Conservation (phyloP, 345 rosid genomes). For the Boechera divaricarpa region DNA sequence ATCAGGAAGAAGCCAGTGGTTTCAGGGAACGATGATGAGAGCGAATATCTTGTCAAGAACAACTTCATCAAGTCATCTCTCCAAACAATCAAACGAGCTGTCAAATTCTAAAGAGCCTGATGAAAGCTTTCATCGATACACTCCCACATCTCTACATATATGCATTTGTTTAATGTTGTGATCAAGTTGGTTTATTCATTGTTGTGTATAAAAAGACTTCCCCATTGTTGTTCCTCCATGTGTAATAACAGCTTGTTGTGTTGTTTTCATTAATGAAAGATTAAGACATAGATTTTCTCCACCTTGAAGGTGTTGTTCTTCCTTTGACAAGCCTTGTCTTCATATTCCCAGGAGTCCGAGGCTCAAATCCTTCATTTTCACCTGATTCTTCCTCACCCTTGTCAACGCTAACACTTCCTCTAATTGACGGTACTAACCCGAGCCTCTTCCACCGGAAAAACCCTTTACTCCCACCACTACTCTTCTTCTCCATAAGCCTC, state of each 20-base stretch:
- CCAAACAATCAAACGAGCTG: constrained; percentile 72
- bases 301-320: constrained; percentile 57
- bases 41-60: constrained; percentile 55
- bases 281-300: constrained; percentile 71
- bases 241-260: constrained; percentile 62
- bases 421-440: constrained; percentile 57
- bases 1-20: constrained; percentile 80
- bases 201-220: constrained; percentile 31
- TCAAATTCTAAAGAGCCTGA: constrained; percentile 45
- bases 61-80: constrained; percentile 78
- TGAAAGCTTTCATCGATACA: constrained; percentile 1
- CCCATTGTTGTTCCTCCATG: constrained; percentile 31
- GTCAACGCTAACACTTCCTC: constrained; percentile 49
- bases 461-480: constrained; percentile 73
- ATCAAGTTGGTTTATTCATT: constrained; percentile 32
- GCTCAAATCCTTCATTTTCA: constrained; percentile 52
- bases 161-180: constrained; percentile 34
- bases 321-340: constrained; percentile 66
- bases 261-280: constrained; percentile 21
- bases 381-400: constrained; percentile 48
- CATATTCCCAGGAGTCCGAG: constrained; percentile 65
- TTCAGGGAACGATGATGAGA: constrained; percentile 63
- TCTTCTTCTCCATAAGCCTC: constrained; percentile 74
- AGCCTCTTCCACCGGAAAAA: constrained; percentile 84
- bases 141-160: constrained; percentile 4